Evolutionary conservation across 176 grass and related monocot species (phyloP), one percentile per base, ranked within the genome.

Genomic region (Lolium multiflorum): DNA sequence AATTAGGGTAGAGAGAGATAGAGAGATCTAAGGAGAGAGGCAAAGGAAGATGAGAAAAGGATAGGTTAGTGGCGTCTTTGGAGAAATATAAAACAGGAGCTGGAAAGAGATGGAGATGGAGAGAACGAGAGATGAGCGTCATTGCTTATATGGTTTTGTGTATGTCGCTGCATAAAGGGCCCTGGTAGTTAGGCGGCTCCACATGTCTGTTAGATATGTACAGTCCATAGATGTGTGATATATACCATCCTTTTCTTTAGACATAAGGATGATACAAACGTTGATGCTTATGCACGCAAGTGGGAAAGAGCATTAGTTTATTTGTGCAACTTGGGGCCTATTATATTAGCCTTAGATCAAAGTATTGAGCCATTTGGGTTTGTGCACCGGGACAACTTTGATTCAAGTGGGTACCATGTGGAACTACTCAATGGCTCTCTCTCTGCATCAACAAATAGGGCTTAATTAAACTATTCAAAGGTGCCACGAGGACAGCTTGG

Each of bases 241-340:
- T 35, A 55, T 12, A 10, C 48, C 20, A 46, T 68, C n/a, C 59
- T 88, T 91, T 91, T 28, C 85, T 84, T 84, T 47, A 64, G 76
- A 81, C 68, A 84, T 51, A 50, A 51, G 39, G 69, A 21, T 90
- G 80, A 75, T 81, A 25, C 73, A 76, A 81, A 62, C 70, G 82
- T 88, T 88, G 90, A 82, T 91, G 86, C 82, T 88, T 85, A 77
- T 85, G 90, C 82, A 91, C 86, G 71, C 90, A 91, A 88, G 86
- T 88, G 82, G 86, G 28, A 18, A 77, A 82, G 28, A 18, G 50
- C 3, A 78, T 91, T 91, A 78, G 71, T 82, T 88, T 91, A 91
- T 72, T 76, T 52, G 50, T 77, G 52, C 86, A 91, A 91, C 86
- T 85, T 85, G 86, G 21, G 16, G 28, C 11, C 31, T 91, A 85